These are phyloP conservation scores for Citrus glauca DNA, from an alignment of 345 rosid species.

Conservation along the genomic window DNA sequence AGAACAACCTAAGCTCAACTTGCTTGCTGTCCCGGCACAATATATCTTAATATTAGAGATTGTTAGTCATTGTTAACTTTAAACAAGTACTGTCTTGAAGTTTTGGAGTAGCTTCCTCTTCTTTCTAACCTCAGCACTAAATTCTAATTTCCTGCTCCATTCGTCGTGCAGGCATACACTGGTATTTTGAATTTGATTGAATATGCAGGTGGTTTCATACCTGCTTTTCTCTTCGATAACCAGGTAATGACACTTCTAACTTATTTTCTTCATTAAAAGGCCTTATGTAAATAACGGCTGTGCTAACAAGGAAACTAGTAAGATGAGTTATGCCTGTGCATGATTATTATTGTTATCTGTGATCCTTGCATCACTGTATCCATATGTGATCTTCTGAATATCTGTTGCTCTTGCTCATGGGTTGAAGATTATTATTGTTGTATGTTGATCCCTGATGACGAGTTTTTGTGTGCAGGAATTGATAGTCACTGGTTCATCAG, in stretches of 20 bases:
- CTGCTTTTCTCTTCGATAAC: constrained; percentile 67
- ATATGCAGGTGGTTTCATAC: constrained; percentile 54
- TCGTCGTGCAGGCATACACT: constrained; percentile 70
- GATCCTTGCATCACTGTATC: background rate
- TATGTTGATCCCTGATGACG: background rate
- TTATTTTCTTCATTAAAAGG: constrained; percentile 3
- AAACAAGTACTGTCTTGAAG: background rate
- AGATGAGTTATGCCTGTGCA: background rate
- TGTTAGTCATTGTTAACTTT: background rate
- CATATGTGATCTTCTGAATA: background rate
- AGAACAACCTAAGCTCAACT: no score
- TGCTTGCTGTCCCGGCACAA: no score
- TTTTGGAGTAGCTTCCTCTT: background rate
- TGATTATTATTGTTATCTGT: background rate
- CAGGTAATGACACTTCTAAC: constrained; percentile 46
- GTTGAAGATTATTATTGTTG: background rate
- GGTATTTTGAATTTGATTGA: constrained; percentile 75
- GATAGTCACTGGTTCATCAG: constrained; percentile 49
- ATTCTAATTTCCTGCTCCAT: constrained; percentile 10
- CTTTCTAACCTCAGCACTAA: background rate
- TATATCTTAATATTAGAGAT: background rate
- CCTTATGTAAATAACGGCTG: background rate
- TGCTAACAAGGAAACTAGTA: background rate
- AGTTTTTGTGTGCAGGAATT: constrained; percentile 47
- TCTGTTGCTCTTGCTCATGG: background rate